These are phyloP conservation scores for Termitomyces sp. DNA, from an alignment of 768 basidiomycete genomes.

Conservation along the genomic window DNA sequence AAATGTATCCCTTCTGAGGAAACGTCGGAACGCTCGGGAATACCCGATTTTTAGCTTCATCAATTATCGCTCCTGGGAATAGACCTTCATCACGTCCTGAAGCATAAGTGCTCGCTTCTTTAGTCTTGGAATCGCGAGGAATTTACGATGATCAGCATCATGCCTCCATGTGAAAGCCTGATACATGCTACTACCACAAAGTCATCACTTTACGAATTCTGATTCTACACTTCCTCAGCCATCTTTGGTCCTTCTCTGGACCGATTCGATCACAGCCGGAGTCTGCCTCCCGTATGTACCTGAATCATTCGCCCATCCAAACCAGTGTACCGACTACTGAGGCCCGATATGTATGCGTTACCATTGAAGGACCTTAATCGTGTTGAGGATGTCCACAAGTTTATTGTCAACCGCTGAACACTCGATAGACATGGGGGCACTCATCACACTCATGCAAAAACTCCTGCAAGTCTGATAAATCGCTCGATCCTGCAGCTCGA, in stretches of 20 bases:
- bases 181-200: neutral
- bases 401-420: neutral
- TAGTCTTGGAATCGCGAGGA: neutral
- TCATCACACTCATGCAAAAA: neutral
- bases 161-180: neutral
- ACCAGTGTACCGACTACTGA: neutral
- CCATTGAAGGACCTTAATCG: neutral
- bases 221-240: neutral
- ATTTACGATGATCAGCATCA: neutral
- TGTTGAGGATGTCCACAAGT: neutral
- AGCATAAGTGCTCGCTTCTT: neutral
- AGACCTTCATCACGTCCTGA: neutral
- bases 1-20: neutral
- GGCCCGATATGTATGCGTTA: neutral
- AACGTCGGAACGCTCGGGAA: neutral
- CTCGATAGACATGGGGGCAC: neutral
- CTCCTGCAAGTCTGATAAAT: no score
- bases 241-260: neutral
- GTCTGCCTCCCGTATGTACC: neutral
- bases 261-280: neutral
- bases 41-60: no score
- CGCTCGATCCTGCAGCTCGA: neutral
- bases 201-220: neutral
- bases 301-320: neutral
- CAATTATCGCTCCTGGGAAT: neutral